Evolutionary conservation across 331 rosid species (phyloP).

Genomic region (Ulmus americana): DNA sequence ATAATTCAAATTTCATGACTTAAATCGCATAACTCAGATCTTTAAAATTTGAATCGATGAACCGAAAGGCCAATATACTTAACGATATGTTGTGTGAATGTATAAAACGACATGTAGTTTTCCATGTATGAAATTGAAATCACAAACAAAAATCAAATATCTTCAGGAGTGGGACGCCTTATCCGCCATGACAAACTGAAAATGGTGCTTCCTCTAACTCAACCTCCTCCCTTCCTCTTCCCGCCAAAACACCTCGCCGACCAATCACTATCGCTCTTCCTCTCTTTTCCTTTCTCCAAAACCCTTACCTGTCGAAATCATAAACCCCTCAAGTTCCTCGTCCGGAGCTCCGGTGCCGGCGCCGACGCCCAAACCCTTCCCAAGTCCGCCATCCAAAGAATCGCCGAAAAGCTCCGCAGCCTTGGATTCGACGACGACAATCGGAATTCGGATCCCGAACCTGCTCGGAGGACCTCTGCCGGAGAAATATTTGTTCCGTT

Average conservation of each 20-base stretch:
- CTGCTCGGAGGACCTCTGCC: constrained; percentile 23
- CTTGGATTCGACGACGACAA: constrained; percentile 62
- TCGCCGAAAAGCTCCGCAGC: constrained; percentile 79
- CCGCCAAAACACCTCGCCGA: constrained; percentile 26
- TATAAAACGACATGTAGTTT: background rate
- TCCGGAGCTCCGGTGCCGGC: constrained; percentile 44
- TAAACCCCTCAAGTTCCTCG: constrained; percentile 30
- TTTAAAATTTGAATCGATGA: too few species aligned
- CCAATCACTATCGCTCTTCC: constrained; percentile 28
- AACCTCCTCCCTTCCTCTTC: constrained; percentile 22
- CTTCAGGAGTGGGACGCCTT: background rate
- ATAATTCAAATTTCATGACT: too few species aligned
- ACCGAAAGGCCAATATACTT: too few species aligned
- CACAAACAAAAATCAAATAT: too few species aligned
- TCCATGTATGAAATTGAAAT: too few species aligned
- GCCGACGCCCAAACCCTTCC: constrained; percentile 35
- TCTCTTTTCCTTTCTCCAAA: constrained; percentile 36
- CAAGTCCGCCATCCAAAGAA: constrained; percentile 72
- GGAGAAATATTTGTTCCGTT: constrained; percentile 75
- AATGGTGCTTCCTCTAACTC: constrained; percentile 55
- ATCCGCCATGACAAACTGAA: constrained; percentile 13
- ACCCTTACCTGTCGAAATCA: constrained; percentile 16
- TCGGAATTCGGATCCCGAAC: background rate
- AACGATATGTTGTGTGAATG: background rate
- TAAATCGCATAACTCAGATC: too few species aligned